Evolutionary conservation across 106 monocot genomes (phyloP), one percentile per base, ranked within the genome.

Genomic region (Platanthera zijinensis): DNA sequence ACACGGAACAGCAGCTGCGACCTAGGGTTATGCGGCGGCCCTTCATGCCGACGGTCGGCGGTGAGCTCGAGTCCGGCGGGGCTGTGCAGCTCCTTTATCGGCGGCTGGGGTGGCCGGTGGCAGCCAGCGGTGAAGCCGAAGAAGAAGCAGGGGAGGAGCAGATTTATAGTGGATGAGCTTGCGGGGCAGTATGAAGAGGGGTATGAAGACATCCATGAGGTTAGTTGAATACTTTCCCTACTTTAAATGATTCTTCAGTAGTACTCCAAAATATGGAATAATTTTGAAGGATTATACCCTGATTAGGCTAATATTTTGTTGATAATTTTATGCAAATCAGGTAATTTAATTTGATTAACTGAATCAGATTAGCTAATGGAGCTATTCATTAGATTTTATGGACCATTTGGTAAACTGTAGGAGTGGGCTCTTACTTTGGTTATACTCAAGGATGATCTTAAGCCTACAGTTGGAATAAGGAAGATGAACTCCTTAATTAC

Each of bases 161-260:
- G 70, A 76, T 28, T 45, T 56, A 32, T 96, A 13, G 84, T 85
- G 49, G 76, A 78, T 50, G 88, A 95, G 48, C 78, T 96, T n/a
- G 95, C 78, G 10, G 95, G 92, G 3, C 84, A 88, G 10, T 96
- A 96, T 70, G 95, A 96, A 32, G 95, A 96, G 52, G 82, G 88
- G 11, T 96, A 90, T 74, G 85, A 83, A 0, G 96, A 96, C 72
- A 85, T 96, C 45, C 77, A 93, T 50, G 6, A 21, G 82, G 95
- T 96, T 57, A 82, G 69, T 51, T 32, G 7, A 57, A 66, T n/a
- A n/a, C n/a, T n/a, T n/a, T n/a, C n/a, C n/a, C n/a, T 47, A 18
- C 10, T 50, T 68, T 54, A 8, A 50, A 39, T 1, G 11, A 0
- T 45, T 48, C 64, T 69, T 57, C 9, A 15, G 59, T 47, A 13